Evolutionary conservation across 208 protist species (phyloP).

Genomic region (Leishmania major): DNA sequence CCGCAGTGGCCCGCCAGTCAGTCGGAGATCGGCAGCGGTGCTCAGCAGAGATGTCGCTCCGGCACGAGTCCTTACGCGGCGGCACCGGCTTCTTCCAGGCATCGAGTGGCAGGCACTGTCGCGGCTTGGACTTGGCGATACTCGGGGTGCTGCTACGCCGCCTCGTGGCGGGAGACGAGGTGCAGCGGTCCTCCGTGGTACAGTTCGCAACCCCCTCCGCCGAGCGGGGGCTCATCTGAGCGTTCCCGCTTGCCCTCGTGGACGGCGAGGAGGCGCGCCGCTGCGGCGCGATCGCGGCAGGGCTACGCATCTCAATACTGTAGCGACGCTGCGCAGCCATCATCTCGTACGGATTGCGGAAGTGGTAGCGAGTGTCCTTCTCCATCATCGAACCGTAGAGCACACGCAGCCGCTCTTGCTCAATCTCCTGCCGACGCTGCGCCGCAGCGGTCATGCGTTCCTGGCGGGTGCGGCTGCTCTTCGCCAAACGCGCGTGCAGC

Average conservation of each 20-base stretch:
- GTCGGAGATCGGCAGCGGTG: conserved; percentile 13
- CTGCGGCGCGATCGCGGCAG: conserved; percentile 9
- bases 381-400: conserved; percentile 22
- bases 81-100: conserved; percentile 29
- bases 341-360: conserved; percentile 47
- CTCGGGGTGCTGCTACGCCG: conserved; percentile 9
- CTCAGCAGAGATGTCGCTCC: background rate
- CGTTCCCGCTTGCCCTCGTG: background rate
- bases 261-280: conserved; percentile 7
- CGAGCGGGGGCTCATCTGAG: background rate
- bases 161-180: background rate
- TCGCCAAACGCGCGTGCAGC: conserved; percentile 14
- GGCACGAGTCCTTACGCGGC: background rate
- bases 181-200: background rate
- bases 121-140: conserved; percentile 25
- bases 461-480: conserved; percentile 14
- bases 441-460: conserved; percentile 26
- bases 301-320: conserved; percentile 4
- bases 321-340: conserved; percentile 45
- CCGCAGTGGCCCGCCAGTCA: conserved; percentile 12
- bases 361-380: conserved; percentile 28
- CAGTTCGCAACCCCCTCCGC: background rate
- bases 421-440: conserved; percentile 36
- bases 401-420: conserved; percentile 30
- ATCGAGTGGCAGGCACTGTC: conserved; percentile 18